These are phyloP conservation scores for Gracilaria gracilis DNA, from an alignment of 23 red algal species.

Conservation along the genomic window DNA sequence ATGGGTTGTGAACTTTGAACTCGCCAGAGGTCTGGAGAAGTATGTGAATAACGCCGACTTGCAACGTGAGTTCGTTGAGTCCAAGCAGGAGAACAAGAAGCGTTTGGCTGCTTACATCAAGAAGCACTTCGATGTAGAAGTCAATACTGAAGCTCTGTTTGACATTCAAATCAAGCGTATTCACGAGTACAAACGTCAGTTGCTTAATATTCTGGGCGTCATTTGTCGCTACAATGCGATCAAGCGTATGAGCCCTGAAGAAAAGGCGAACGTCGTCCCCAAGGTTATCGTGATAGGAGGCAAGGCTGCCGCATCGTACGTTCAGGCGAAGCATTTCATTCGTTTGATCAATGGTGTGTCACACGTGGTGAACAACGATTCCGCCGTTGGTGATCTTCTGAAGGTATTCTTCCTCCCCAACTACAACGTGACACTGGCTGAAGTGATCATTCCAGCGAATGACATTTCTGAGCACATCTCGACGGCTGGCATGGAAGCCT, in stretches of 20 bases:
- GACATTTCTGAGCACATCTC: conserved; percentile 99
- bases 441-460: conserved; percentile 96
- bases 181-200: conserved; percentile 99
- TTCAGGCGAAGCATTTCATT: conserved; percentile 98
- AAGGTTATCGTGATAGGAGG: conserved; percentile 95
- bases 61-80: conserved; percentile 92
- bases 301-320: conserved; percentile 97
- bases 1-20: conserved; percentile 88
- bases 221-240: conserved; percentile 94
- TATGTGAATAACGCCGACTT: conserved; percentile 96
- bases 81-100: conserved; percentile 96
- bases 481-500: conserved; percentile 98
- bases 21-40: conserved; percentile 76
- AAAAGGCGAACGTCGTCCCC: conserved; percentile 76
- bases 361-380: conserved; percentile 96
- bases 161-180: conserved; percentile 99
- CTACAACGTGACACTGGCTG: conserved; percentile 96
- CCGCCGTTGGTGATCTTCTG: conserved; percentile 80
- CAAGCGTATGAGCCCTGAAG: conserved; percentile 79
- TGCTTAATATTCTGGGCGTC: conserved; percentile 97
- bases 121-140: conserved; percentile 68
- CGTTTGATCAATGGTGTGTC: conserved; percentile 97
- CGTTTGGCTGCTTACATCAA: conserved; percentile 86
- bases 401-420: conserved; percentile 99
- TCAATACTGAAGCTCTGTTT: conserved; percentile 89